Evolutionary conservation across 2,329 filamentous ascomycete genomes (phyloP), one percentile per base, ranked within the genome.

Genomic region (Aspergillus niger): DNA sequence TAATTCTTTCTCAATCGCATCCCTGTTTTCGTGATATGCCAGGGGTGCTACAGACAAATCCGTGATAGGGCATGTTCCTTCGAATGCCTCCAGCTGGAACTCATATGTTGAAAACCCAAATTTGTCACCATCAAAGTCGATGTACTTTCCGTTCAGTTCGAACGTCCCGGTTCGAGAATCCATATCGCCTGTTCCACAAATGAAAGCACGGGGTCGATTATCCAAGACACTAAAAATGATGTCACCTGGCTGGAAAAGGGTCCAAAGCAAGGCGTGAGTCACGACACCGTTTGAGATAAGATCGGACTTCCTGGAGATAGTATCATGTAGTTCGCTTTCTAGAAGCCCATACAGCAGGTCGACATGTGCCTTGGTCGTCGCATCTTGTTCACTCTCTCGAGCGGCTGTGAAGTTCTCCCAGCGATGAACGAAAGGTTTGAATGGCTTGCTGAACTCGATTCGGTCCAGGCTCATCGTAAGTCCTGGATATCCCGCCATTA

Each of bases 401-500:
- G 79, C 78, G 3, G 75, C 69, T 8, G 71, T 65, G 39, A 87
- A 79, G 6, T 76, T 68, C 1, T 79, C 75, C 86, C 87, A 91
- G 32, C 88, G 82, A 72, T 91, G 87, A 43, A 90, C 84, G 52
- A 91, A 85, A 0, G 85, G 84, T 65, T 84, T 77, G 62, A 90
- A 90, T 0, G 85, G 86, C 0, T 82, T 82, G 7, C 76, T 71
- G 62, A 91, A 89, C 58, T 85, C 83, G 1, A 90, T 77, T 1
- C 85, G 81, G n/a, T 85, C 80, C 26, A 90, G 76, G 10, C 79
- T 80, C 36, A 84, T 82, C 2, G 85, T 84, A 30, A 90, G 78
- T 1, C 87, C 86, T 0, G 85, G 84, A 60, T 89, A 89, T 5
- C 10, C 39, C 13, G n/a, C 13, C 10, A 43, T 8, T 20, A 43